Evolutionary conservation across 805 yeast genomes (phyloP).

Genomic region (Kluyveromyces aestuarii): DNA sequence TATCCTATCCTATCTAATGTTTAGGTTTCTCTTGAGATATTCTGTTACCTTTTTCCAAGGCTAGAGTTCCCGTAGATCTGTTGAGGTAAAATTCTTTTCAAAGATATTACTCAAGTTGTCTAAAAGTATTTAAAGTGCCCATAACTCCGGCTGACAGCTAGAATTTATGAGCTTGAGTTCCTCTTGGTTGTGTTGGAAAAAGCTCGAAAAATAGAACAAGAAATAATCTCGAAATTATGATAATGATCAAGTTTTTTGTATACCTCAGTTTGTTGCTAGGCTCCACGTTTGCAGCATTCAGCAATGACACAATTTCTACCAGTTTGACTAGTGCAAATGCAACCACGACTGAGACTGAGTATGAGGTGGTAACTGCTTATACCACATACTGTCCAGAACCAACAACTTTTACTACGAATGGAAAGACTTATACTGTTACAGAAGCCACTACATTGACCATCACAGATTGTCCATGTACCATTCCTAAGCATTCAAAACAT

Average conservation of each 20-base stretch:
- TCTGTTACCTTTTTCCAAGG: no score
- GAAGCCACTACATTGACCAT: constrained; percentile 74
- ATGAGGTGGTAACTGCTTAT: constrained; percentile 52
- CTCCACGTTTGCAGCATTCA: neutral
- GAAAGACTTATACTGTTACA: constrained; percentile 64
- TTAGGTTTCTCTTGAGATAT: no score
- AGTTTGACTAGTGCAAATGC: constrained; percentile 8
- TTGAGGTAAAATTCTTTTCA: no score
- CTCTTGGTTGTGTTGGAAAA: no score
- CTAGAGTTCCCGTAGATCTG: no score
- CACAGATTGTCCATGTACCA: constrained; percentile 82
- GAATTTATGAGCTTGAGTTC: no score
- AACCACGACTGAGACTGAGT: constrained; percentile 30
- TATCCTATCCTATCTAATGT: no score
- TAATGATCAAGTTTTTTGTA: neutral
- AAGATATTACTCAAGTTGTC: no score
- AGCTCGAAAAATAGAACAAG: neutral
- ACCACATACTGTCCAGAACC: constrained; percentile 80
- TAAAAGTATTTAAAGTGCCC: no score
- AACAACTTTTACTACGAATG: constrained; percentile 56
- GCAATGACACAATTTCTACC: neutral
- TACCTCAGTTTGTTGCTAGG: neutral
- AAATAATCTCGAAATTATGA: neutral
- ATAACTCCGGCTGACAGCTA: no score
- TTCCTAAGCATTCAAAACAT: constrained; percentile 26